Evolutionary conservation across 495 filamentous ascomycete genomes (phyloP), one percentile per base, ranked within the genome.

Genomic region (Podospora anserina): DNA sequence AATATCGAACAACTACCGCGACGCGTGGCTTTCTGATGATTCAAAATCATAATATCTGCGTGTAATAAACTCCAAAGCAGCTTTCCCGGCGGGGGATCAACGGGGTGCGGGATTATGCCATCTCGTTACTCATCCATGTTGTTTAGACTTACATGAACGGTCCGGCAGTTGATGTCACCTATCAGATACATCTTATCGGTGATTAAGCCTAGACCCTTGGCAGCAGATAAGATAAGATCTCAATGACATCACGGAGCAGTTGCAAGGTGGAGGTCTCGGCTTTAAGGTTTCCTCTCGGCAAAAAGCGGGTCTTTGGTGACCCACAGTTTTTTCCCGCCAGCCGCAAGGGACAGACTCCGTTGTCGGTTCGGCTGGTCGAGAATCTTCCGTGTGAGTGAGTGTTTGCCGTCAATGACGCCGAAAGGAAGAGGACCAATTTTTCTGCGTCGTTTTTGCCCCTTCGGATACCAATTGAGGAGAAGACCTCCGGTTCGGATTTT

Each of bases 351-450:
- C 55, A 19, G n/a, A 49, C 23, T 58, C 55, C 55, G 55, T 26
- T 58, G 55, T 23, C 55, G 55, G 55, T 58, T 58, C 55, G 55
- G 55, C 55, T 26, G 55, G 23, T 58, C 39, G 39, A 58, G 55
- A 58, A 58, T 19, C n/a, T 26, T 58, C 55, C 55, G 55, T 26
- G 55, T 58, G n/a, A 20, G n/a, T 4, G n/a, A 20, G n/a, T 4
- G n/a, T 58, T 58, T 58, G 55, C 55, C 55, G 55, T 58, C 55
- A 19, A 58, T 58, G 55, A 58, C 55, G 55, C 55, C 55, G 55
- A 26, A 20, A 7, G 20, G 15, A n/a, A 7, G 55, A 58, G 55
- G 55, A 5, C 5, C 30, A 13, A 11, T 49, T 58, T 26, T 58
- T 58, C 55, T 58, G 5, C 55, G 13, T 26, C n/a, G 18, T 19